Conservation (phyloP, 2,329 filamentous ascomycete species). For the Pestalotiopsis sp. region DNA sequence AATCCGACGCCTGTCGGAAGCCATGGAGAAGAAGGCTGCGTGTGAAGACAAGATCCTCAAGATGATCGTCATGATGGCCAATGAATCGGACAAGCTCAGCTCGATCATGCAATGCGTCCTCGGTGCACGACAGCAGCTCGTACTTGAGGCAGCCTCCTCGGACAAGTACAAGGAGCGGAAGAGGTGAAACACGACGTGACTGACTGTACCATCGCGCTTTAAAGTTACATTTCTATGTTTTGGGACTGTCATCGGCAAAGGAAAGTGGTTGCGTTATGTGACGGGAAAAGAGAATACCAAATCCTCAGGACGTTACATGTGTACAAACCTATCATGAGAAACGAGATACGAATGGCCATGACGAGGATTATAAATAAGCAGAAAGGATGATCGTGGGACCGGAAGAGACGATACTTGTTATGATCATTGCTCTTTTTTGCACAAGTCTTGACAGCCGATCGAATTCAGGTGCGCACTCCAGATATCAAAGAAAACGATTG, state of each 20-base stretch:
- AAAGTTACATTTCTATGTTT: not conserved
- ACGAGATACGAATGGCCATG: no score
- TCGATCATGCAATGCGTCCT: slow-evolving; percentile 8
- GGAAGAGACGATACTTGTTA: no score
- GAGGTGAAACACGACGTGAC: not conserved
- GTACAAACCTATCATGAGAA: no score
- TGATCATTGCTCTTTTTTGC: no score
- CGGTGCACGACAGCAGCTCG: slow-evolving; percentile 1
- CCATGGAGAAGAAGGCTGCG: slow-evolving; percentile 15
- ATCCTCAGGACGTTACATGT: no score
- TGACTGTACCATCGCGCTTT: not conserved
- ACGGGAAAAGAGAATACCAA: no score
- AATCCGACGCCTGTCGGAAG: slow-evolving; percentile 8
- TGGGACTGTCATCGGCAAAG: not conserved
- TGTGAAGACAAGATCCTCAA: slow-evolving; percentile 13
- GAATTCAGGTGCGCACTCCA: no score
- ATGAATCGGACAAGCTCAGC: not conserved
- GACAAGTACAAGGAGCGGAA: not conserved
- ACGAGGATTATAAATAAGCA: no score
- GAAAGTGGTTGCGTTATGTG: not conserved
- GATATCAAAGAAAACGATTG: not conserved
- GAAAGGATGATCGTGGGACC: no score
- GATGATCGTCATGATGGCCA: slow-evolving; percentile 1
- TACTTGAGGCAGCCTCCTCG: not conserved
- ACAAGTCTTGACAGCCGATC: no score